phyloP scores from a whole-genome alignment of 441 rosid species.

The Melastoma candidum region DNA sequence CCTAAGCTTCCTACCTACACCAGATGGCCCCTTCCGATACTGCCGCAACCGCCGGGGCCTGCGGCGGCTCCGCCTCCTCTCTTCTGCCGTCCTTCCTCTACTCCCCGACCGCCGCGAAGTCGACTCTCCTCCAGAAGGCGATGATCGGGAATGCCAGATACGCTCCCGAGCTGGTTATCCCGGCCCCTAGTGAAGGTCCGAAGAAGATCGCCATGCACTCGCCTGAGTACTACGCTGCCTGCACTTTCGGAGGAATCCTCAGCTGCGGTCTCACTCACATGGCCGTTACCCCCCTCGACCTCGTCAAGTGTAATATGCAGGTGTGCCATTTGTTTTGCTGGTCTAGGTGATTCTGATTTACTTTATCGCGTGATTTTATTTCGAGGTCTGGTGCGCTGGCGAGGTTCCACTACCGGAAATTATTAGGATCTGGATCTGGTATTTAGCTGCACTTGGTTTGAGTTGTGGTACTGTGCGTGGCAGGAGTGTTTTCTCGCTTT shows the following conservation, averaged over 20 bases:
- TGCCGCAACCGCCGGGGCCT: no score
- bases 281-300: conserved; percentile 97
- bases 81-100: conserved; percentile 2
- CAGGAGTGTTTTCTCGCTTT: no score
- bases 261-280: conserved; percentile 97
- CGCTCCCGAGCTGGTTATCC: conserved; percentile 22
- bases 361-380: conserved; percentile 8
- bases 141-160: no score
- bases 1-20: no score
- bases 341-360: conserved; percentile 1
- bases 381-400: conserved; percentile 3
- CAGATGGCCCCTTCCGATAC: no score
- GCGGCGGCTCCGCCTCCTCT: no score
- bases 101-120: conserved; percentile 12
- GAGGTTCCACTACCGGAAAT: no score
- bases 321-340: conserved; percentile 17
- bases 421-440: no score
- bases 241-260: conserved; percentile 82
- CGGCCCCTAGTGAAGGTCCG: conserved; percentile 48
- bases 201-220: conserved; percentile 87
- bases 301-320: conserved; percentile 99
- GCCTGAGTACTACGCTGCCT: conserved; percentile 88
- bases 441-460: no score
- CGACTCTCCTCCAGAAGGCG: conserved; percentile 9
- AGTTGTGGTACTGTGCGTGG: no score